Percentiles rank a stretch among this genome's conserved stretches.
Evolutionary conservation across 2,329 filamentous ascomycete genomes (phyloP).

Genomic region (Periconia sp.): DNA sequence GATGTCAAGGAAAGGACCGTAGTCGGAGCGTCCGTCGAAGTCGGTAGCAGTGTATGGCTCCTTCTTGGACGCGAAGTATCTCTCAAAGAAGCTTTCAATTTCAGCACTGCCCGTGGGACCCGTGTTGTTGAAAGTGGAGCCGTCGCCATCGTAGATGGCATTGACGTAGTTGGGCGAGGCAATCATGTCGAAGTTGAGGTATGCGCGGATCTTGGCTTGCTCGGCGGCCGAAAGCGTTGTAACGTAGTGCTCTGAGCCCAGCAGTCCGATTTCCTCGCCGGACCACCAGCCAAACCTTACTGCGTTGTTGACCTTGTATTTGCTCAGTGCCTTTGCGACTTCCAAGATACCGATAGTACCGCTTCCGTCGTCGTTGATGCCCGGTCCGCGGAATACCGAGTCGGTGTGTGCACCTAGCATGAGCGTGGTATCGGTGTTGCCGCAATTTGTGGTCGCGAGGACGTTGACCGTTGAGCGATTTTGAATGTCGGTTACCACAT

Average conservation of each 20-base stretch:
- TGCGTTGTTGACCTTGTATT: constrained; percentile 46
- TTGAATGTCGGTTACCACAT: constrained; percentile 53
- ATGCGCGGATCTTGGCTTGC: constrained; percentile 42
- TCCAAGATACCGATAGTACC: constrained; percentile 46
- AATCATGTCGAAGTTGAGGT: constrained; percentile 53
- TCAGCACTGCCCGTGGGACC: constrained; percentile 41
- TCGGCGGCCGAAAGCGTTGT: constrained; percentile 29
- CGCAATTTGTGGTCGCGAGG: constrained; percentile 44
- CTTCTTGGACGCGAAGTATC: constrained; percentile 35
- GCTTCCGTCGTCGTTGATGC: constrained; percentile 50
- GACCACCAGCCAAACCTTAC: constrained; percentile 49
- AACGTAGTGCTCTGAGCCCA: constrained; percentile 45
- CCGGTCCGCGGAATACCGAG: constrained; percentile 44
- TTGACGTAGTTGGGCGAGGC: constrained; percentile 45
- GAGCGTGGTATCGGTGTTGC: constrained; percentile 43
- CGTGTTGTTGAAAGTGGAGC: constrained; percentile 34
- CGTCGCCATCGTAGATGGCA: constrained; percentile 46
- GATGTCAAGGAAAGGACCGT: constrained; percentile 42
- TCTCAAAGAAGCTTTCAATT: constrained; percentile 41
- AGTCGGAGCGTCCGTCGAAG: constrained; percentile 48
- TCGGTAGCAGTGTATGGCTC: constrained; percentile 37
- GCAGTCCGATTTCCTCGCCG: constrained; percentile 46
- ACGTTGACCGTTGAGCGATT: constrained; percentile 55
- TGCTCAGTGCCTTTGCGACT: constrained; percentile 44
- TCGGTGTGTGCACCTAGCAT: constrained; percentile 47